Conservation (phyloP, 176 grass and related monocot species). For the Oropetium thomaeum region DNA sequence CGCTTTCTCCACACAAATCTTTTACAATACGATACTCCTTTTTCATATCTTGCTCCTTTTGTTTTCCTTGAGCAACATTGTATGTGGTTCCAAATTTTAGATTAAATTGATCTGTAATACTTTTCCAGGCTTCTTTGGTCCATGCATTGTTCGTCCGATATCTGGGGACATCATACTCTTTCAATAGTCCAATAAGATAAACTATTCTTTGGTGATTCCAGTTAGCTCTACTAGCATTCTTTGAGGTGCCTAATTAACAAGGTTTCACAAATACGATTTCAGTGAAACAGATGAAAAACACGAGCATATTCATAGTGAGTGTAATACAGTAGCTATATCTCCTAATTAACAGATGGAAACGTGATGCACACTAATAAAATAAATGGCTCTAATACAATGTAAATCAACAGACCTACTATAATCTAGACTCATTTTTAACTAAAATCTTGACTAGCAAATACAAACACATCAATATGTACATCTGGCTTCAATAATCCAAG, state of each 20-base stretch:
- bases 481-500: too few species aligned
- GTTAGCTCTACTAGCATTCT: background rate
- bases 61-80: background rate
- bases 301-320: too few species aligned
- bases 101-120: background rate
- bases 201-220: background rate
- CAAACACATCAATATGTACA: too few species aligned
- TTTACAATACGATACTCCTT: background rate
- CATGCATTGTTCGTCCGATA: conserved; percentile 9
- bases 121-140: conserved; percentile 3
- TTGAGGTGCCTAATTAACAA: background rate
- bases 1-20: background rate
- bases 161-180: background rate
- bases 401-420: too few species aligned
- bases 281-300: too few species aligned
- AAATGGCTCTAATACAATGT: too few species aligned
- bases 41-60: conserved; percentile 22
- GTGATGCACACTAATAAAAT: too few species aligned
- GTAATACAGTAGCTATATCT: too few species aligned
- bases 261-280: too few species aligned
- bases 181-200: conserved; percentile 4
- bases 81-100: background rate
- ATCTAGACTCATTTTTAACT: too few species aligned
- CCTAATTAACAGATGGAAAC: too few species aligned
- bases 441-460: too few species aligned